phyloP scores from a whole-genome alignment of 148 eudicot species.

The Fagopyrum tataricum region DNA sequence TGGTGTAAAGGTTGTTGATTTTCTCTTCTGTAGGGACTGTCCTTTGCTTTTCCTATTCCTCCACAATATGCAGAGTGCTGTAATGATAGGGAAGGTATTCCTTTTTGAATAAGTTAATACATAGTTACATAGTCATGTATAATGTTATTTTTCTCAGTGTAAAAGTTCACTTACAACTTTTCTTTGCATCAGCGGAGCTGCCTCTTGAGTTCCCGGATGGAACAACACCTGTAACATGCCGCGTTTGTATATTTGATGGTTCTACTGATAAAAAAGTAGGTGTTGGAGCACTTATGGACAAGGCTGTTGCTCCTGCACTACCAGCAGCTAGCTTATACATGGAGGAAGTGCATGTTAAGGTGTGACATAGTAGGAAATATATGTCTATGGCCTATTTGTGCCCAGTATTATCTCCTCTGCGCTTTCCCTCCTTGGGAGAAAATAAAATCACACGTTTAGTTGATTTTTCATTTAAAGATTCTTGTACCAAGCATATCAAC shows the following conservation, averaged over 20 bases:
- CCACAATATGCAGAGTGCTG: conserved; percentile 69
- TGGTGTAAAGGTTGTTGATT: neutral
- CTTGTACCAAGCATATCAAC: conserved; percentile 5
- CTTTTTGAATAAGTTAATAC: conserved; percentile 10
- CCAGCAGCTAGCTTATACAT: conserved; percentile 82
- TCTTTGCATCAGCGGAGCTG: conserved; percentile 46
- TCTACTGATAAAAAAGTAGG: conserved; percentile 86
- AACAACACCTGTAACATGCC: conserved; percentile 89
- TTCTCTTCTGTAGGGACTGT: conserved; percentile 50
- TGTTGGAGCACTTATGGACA: conserved; percentile 68
- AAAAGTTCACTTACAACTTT: neutral
- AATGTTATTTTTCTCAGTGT: neutral
- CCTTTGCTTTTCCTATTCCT: conserved; percentile 95
- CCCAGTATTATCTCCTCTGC: neutral
- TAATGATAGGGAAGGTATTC: conserved; percentile 69
- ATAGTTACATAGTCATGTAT: neutral
- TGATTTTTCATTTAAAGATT: neutral
- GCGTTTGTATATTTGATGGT: conserved; percentile 86
- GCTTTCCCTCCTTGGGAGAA: neutral
- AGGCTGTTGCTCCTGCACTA: conserved; percentile 76
- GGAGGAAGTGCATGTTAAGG: conserved; percentile 97
- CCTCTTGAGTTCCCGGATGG: conserved; percentile 99
- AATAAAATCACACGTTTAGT: neutral
- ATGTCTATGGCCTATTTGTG: neutral
- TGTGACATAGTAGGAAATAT: conserved; percentile 18